Base-by-base conservation (phyloP, 192 early-diverging fungal genomes). In the Diversispora eburnea region DNA sequence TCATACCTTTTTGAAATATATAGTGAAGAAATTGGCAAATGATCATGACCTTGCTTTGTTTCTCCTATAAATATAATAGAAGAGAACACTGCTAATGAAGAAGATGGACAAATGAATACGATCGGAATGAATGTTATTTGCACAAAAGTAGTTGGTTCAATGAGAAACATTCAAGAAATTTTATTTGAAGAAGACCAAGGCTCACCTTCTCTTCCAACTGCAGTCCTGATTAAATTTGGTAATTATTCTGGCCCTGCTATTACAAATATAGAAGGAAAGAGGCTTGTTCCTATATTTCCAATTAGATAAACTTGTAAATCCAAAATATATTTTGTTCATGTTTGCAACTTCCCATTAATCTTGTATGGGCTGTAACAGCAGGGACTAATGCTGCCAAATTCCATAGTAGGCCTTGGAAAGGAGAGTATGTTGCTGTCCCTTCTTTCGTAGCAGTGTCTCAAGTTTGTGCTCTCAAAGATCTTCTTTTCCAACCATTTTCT, bases 181-280 rank as follows among this genome's bases (percentile, higher is more conserved):
- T n/a, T 56, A 17, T 56, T 48, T 9, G 47, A 48, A 48, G 47
- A 48, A 48, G 47, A 9, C 9, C 5, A 48, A 48, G 47, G 5
- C 15, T 17, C 54, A 56, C 54, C 54, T 56, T 56, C 54, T 17
- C 54, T 56, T 56, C 54, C 54, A 56, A 56, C 17, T 56, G 54
- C 54, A n/a, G n/a, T 56, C 15, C 54, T 56, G 6, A 17, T 56
- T 4, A 19, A 56, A 56, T 56, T 56, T 56, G 54, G 4, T 56
- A 17, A 56, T 19, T 56, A 56, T n/a, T 56, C n/a, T 48, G 47
- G 47, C 9, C 47, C 47, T 48, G 47, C 47, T 48, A 48, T 48
- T 48, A 48, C 47, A 48, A 56, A 5, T 56, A 56, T 19, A 56
- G 54, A 56, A 56, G 54, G 54, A 4, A 56, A 56, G n/a, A 56